phyloP scores from a whole-genome alignment of 192 early-diverging fungal species.

The Pilobolus umbonatus region DNA sequence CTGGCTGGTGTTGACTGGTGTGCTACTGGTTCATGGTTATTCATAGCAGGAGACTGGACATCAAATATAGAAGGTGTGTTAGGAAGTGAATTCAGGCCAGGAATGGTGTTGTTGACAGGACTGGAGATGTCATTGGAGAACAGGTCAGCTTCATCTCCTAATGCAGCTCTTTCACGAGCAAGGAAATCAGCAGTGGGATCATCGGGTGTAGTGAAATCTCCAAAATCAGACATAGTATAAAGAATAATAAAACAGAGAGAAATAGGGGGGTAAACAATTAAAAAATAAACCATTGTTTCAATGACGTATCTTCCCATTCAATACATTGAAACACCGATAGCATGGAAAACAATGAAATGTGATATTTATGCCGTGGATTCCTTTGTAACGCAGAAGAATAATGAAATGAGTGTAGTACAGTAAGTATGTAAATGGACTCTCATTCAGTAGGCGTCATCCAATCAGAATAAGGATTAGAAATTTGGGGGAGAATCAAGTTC shows the following conservation, averaged over 20 bases:
- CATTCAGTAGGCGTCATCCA: no score
- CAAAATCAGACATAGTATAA: slow-evolving; percentile 38
- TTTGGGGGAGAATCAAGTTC: no score
- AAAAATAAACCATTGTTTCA: neutral
- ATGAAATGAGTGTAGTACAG: no score
- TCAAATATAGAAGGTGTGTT: neutral
- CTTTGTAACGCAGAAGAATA: neutral
- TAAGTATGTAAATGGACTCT: no score
- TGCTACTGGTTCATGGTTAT: no score
- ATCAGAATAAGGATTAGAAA: no score
- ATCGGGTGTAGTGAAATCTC: slow-evolving; percentile 36
- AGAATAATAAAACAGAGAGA: neutral
- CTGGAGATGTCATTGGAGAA: slow-evolving; percentile 46
- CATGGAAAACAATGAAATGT: no score
- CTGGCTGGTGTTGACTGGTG: slow-evolving; percentile 3
- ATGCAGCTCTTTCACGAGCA: slow-evolving; percentile 65
- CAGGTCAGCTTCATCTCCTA: slow-evolving; percentile 68
- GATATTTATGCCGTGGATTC: neutral
- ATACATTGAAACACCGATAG: no score
- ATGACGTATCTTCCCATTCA: neutral
- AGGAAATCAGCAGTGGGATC: slow-evolving; percentile 76
- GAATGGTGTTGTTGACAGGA: no score
- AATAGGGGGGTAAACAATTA: neutral
- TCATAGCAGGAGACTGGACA: neutral
- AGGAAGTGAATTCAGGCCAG: no score